Evolutionary conservation across 768 basidiomycete species (phyloP).

Genomic region (Suillus plorans): DNA sequence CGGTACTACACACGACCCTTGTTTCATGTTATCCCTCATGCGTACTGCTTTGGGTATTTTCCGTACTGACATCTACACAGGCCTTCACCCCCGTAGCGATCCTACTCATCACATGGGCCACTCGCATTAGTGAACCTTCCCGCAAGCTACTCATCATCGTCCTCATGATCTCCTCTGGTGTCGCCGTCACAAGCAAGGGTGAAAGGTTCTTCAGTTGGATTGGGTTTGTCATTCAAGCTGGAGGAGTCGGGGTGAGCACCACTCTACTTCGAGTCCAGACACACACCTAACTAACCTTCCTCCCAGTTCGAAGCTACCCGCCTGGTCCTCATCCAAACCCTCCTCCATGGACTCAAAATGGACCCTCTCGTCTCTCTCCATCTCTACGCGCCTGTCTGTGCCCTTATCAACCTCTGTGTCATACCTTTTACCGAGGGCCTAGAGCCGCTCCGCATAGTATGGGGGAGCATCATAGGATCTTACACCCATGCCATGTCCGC

Average conservation of each 20-base stretch:
- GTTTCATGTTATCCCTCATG: background rate
- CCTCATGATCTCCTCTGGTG: constrained; percentile 86
- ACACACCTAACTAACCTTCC: constrained; percentile 5
- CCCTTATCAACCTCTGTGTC: constrained; percentile 79
- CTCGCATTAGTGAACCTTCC: constrained; percentile 86
- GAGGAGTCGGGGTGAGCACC: constrained; percentile 68
- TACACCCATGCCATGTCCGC: background rate
- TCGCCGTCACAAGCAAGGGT: constrained; percentile 86
- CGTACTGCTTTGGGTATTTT: background rate
- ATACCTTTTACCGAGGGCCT: constrained; percentile 92
- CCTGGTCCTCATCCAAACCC: constrained; percentile 93
- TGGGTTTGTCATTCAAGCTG: constrained; percentile 86
- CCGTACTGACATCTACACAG: constrained; percentile 35
- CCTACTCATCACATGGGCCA: constrained; percentile 89
- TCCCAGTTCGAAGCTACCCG: constrained; percentile 84
- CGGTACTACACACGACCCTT: background rate
- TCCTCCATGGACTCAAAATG: constrained; percentile 96
- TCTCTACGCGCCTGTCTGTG: constrained; percentile 96
- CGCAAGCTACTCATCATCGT: constrained; percentile 81
- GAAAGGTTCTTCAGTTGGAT: constrained; percentile 83
- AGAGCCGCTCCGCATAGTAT: constrained; percentile 61
- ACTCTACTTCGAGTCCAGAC: background rate
- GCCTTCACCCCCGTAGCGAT: constrained; percentile 91
- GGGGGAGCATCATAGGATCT: constrained; percentile 21
- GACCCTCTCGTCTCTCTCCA: constrained; percentile 93